Evolutionary conservation across 2,329 filamentous ascomycete genomes (phyloP).

Genomic region (Endoconidiophora laricicola): DNA sequence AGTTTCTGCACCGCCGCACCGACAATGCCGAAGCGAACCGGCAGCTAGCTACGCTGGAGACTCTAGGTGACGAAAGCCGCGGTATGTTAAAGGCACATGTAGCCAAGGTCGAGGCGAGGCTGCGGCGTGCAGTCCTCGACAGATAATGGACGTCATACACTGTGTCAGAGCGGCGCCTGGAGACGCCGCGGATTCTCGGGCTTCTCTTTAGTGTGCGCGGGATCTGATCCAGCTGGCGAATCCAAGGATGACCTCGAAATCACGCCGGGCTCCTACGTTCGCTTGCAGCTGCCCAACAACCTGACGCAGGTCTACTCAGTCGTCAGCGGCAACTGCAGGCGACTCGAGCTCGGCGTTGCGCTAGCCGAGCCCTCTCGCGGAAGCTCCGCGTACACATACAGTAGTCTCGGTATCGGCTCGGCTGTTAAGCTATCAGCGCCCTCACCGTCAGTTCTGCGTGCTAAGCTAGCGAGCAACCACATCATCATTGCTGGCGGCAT

Average conservation of each 20-base stretch:
- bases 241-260: slow-evolving; percentile 15
- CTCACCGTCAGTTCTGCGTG: slow-evolving; percentile 33
- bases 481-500: slow-evolving; percentile 49
- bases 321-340: slow-evolving; percentile 29
- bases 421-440: slow-evolving; percentile 34
- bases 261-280: slow-evolving; percentile 33
- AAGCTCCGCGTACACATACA: slow-evolving; percentile 43
- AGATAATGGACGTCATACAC: slow-evolving; percentile 29
- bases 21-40: slow-evolving; percentile 34
- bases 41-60: slow-evolving; percentile 33
- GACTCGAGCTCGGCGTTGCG: slow-evolving; percentile 42
- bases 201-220: slow-evolving; percentile 30
- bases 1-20: slow-evolving; percentile 40
- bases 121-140: slow-evolving; percentile 16
- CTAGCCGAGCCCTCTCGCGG: slow-evolving; percentile 37
- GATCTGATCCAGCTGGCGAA: slow-evolving; percentile 17
- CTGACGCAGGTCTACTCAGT: slow-evolving; percentile 45
- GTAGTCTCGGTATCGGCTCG: slow-evolving; percentile 19
- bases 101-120: slow-evolving; percentile 26
- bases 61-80: slow-evolving; percentile 31
- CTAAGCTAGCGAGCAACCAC: slow-evolving; percentile 34
- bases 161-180: slow-evolving; percentile 31
- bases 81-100: slow-evolving; percentile 34
- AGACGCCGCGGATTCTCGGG: slow-evolving; percentile 34
- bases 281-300: slow-evolving; percentile 38